Conservation (phyloP, 805 yeast genomes). For the Hanseniaspora lindneri region DNA sequence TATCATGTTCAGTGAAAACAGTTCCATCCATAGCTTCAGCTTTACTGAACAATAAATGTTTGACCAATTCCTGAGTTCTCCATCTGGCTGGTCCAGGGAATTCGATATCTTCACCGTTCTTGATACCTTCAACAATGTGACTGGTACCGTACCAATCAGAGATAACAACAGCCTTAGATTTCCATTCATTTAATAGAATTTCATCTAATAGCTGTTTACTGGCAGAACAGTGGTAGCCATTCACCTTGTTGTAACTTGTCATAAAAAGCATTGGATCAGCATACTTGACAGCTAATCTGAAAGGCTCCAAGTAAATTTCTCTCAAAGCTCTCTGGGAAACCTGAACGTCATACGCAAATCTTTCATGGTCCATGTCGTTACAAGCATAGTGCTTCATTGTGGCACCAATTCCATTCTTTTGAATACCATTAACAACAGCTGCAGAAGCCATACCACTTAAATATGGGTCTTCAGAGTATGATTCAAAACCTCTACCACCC, state of each 20-base stretch:
- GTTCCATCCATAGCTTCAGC: conserved; percentile 29
- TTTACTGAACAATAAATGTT: conserved; percentile 34
- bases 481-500: conserved; percentile 54
- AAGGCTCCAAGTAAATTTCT: conserved; percentile 53
- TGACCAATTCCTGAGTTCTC: conserved; percentile 30
- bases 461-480: conserved; percentile 51
- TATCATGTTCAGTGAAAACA: conserved; percentile 20
- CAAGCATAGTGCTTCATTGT: conserved; percentile 52
- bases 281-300: conserved; percentile 45
- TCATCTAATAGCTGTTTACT: conserved; percentile 34
- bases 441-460: conserved; percentile 38
- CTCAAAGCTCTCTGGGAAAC: conserved; percentile 51
- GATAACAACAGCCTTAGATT: conserved; percentile 44
- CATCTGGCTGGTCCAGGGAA: conserved; percentile 55
- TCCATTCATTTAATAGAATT: conserved; percentile 45
- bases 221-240: conserved; percentile 48
- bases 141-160: conserved; percentile 56
- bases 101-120: conserved; percentile 51
- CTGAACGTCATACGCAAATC: conserved; percentile 38
- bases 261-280: conserved; percentile 44
- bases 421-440: conserved; percentile 44
- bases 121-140: conserved; percentile 36
- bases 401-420: conserved; percentile 39
- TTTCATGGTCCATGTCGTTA: conserved; percentile 50
- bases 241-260: conserved; percentile 54